Conservation (phyloP, 352 stramenopile species). For the Phytophthora melonis region DNA sequence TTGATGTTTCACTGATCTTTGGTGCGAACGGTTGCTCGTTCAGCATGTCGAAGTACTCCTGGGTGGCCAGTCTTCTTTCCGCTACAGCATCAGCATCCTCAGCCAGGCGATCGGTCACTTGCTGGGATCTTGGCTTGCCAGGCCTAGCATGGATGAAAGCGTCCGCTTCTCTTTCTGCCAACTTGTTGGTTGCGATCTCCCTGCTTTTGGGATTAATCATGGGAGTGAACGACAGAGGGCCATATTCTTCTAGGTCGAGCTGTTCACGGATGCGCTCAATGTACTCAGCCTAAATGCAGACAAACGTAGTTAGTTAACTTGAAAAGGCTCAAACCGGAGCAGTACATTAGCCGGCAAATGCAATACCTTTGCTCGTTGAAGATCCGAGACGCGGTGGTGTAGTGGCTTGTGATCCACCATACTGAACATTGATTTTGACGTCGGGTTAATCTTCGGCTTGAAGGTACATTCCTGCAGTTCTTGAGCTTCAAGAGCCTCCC, state of each 20-base stretch:
- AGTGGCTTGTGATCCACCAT: slow-evolving; percentile 71
- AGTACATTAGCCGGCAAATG: background rate
- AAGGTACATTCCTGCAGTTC: slow-evolving; percentile 74
- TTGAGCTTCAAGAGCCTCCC: slow-evolving; percentile 58
- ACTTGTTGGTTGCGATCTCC: slow-evolving; percentile 60
- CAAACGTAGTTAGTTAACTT: slow-evolving; percentile 3
- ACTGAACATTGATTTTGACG: slow-evolving; percentile 49
- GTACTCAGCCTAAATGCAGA: slow-evolving; percentile 41
- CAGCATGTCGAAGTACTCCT: slow-evolving; percentile 78
- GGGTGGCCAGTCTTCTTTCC: slow-evolving; percentile 62
- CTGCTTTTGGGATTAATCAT: slow-evolving; percentile 75
- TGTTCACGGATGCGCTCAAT: slow-evolving; percentile 62
- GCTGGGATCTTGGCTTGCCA: slow-evolving; percentile 16
- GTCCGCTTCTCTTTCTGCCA: slow-evolving; percentile 40
- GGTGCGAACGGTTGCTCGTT: slow-evolving; percentile 69
- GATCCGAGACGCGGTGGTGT: slow-evolving; percentile 63
- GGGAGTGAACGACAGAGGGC: slow-evolving; percentile 53
- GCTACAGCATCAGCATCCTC: slow-evolving; percentile 56
- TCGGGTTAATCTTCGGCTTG: slow-evolving; percentile 67
- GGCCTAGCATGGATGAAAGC: slow-evolving; percentile 1
- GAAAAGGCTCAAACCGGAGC: background rate
- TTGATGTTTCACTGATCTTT: slow-evolving; percentile 66
- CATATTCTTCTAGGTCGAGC: slow-evolving; percentile 47
- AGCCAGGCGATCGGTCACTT: slow-evolving; percentile 66
- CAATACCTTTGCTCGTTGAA: slow-evolving; percentile 77